Evolutionary conservation across 2,329 filamentous ascomycete genomes (phyloP), one percentile per base, ranked within the genome.

Genomic region (Gnomoniopsis sp.): DNA sequence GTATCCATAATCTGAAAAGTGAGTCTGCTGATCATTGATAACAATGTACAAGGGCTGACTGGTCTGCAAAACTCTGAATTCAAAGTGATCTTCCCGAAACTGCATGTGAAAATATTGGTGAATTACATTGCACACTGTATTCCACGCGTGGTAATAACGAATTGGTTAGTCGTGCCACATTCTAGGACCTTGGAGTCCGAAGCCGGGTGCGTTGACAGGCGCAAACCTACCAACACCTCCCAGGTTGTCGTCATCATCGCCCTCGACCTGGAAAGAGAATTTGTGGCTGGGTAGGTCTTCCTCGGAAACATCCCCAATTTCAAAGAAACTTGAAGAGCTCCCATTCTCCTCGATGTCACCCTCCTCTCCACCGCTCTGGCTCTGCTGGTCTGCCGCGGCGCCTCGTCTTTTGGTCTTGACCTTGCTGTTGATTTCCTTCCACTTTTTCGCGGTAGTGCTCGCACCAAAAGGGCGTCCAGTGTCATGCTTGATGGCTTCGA

Each of bases 381-480:
- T 49, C 47, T 21, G 21, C 22, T 30, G 22, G 11, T 48, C 11
- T 8, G 11, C 6, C 6, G 21, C 43, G 17, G 22, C 22, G 43
- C 21, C 4, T 10, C 46, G 8, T 2, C 21, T 12, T 3, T n/a
- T 14, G 8, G 19, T 41, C 17, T 44, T 44, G 34, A 41, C 49
- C 22, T 36, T 48, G 11, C 33, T 43, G 14, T 33, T 50, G 14
- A 14, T 47, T 6, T 30, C 21, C 3, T 12, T 17, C 21, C 46
- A 55, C n/a, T 50, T 44, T 34, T 56, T 56, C 22, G 53, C 21
- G 17, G 49, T 38, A 6, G 53, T 50, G 6, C 46, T 46, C 15
- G 36, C 46, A 6, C 53, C 53, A 23, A 56, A 56, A 17, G 53
- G 53, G n/a, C 49, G 46, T 8, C 53, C 53, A 12, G 53, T 56